Base-by-base conservation (phyloP, 164 flowering plant genomes). In the Aristolochia fimbriata region DNA sequence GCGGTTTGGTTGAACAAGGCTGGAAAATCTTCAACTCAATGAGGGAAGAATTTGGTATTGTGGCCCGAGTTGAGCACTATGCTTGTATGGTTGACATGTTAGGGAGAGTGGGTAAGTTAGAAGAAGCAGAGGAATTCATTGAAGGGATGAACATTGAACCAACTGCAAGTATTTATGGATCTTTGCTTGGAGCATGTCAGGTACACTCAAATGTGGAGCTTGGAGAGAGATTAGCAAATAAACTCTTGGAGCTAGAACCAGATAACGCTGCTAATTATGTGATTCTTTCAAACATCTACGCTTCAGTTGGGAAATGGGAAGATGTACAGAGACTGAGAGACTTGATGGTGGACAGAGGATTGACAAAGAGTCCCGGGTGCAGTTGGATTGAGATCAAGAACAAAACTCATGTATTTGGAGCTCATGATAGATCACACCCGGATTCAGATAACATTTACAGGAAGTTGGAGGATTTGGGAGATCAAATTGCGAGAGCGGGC, bases 1-100 rank as follows among this genome's bases (percentile, higher is more conserved):
- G 75, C 24, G 89, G 93, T 23, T 79, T 81, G 17, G 81, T 86
- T 45, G 83, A 83, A 27, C 80, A 84, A 62, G 96, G 84, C 10
- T 59, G 73, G 9, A 20, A 60, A 21, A 65, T 74, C 60, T 86
- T 88, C 57, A 66, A 73, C 17, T 67, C 75, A 59, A 84, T 88
- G 91, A 63, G 67, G 25, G 43, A 65, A 22, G 65, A 27, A 2
- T 80, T 79, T 50, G 65, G 68, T 60, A 53, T 84, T 45, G 70
- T 55, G 46, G 83, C 87, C 17, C 14, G 25, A 31, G 45, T 14
- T 15, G 59, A 56, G 59, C 59, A 56, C 46, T 56, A 56, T 56
- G 43, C 59, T 30, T 56, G 41, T 30, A 17, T 56, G 33, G 59
- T 30, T 4, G 59, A 56, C 31, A 30, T 56, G 43, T 25, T 56